A percentile compares a stretch with the other conserved stretches of the same genome.
These are phyloP conservation scores for Takashimella tepidaria DNA, from an alignment of 1,284 basidiomycete genomes.

Conservation along the genomic window DNA sequence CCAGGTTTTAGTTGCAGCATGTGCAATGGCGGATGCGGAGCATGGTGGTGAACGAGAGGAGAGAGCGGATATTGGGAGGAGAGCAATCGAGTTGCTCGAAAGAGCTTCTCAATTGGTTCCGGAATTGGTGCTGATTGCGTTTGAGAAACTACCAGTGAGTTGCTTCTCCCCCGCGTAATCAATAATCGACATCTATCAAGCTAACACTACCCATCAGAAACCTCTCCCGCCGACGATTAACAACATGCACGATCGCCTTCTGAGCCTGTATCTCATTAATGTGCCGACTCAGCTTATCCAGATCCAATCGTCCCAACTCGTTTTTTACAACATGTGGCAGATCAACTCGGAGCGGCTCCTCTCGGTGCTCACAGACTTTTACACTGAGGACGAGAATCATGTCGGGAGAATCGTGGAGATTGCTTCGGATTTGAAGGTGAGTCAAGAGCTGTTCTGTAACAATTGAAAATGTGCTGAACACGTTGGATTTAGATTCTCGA, in stretches of 20 bases:
- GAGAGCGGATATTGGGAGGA: slow-evolving; percentile 62
- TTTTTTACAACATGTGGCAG: slow-evolving; percentile 94
- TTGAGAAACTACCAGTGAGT: slow-evolving; percentile 82
- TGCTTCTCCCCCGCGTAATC: too few relatives aligned
- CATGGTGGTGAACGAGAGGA: slow-evolving; percentile 58
- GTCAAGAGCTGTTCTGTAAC: slow-evolving; percentile 19
- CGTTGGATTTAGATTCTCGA: slow-evolving; percentile 81
- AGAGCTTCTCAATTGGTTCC: slow-evolving; percentile 77
- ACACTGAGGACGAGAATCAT: slow-evolving; percentile 86
- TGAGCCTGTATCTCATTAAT: slow-evolving; percentile 73
- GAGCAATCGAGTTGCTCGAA: slow-evolving; percentile 82
- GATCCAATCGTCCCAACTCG: slow-evolving; percentile 89
- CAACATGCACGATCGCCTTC: slow-evolving; percentile 78
- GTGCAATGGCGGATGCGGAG: slow-evolving; percentile 29
- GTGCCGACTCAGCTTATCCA: slow-evolving; percentile 51
- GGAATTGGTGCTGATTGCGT: slow-evolving; percentile 88
- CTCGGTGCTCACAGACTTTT: slow-evolving; percentile 82
- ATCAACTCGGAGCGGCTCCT: slow-evolving; percentile 79
- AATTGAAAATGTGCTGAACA: slow-evolving; percentile 7
- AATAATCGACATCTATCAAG: background rate
- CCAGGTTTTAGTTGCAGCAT: slow-evolving; percentile 64
- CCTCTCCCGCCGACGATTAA: slow-evolving; percentile 81
- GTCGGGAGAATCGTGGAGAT: slow-evolving; percentile 92
- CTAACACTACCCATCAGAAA: slow-evolving; percentile 54
- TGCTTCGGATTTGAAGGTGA: slow-evolving; percentile 85